These are phyloP conservation scores for Laetiporus sulphureus DNA, from an alignment of 1,284 basidiomycete species.

Conservation along the genomic window DNA sequence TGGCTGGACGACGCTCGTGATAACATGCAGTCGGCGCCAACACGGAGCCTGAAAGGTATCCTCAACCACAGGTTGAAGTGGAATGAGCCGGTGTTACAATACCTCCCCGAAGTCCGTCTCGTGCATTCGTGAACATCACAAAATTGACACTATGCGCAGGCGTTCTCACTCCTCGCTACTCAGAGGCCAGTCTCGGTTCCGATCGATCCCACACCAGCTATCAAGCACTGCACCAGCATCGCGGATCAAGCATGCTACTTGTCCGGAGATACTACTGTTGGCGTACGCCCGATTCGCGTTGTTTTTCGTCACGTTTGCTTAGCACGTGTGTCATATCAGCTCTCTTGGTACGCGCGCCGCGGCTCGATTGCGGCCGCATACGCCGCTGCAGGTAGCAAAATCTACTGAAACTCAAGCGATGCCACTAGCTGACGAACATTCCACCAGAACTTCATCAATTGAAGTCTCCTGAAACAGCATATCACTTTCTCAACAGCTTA, in stretches of 20 bases:
- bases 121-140: background rate
- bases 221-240: slow-evolving; percentile 51
- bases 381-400: slow-evolving; percentile 44
- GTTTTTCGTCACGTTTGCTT: background rate
- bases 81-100: slow-evolving; percentile 56
- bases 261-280: slow-evolving; percentile 41
- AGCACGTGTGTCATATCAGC: slow-evolving; percentile 29
- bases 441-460: slow-evolving; percentile 67
- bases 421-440: background rate
- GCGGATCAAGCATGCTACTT: slow-evolving; percentile 66
- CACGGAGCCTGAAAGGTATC: slow-evolving; percentile 36
- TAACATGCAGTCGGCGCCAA: slow-evolving; percentile 35
- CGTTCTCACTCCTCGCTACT: slow-evolving; percentile 55
- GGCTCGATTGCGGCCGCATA: slow-evolving; percentile 59
- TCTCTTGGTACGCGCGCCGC: slow-evolving; percentile 62
- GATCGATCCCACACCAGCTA: slow-evolving; percentile 50
- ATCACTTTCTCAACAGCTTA: slow-evolving; percentile 56
- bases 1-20: slow-evolving; percentile 64
- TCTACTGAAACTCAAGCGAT: slow-evolving; percentile 8
- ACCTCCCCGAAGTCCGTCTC: slow-evolving; percentile 55
- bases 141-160: slow-evolving; percentile 31
- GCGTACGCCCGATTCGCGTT: slow-evolving; percentile 33
- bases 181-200: slow-evolving; percentile 40
- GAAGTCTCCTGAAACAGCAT: slow-evolving; percentile 57
- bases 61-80: slow-evolving; percentile 47